phyloP scores from a whole-genome alignment of 345 rosid genomes.

The Eucalyptus erythrocorys region DNA sequence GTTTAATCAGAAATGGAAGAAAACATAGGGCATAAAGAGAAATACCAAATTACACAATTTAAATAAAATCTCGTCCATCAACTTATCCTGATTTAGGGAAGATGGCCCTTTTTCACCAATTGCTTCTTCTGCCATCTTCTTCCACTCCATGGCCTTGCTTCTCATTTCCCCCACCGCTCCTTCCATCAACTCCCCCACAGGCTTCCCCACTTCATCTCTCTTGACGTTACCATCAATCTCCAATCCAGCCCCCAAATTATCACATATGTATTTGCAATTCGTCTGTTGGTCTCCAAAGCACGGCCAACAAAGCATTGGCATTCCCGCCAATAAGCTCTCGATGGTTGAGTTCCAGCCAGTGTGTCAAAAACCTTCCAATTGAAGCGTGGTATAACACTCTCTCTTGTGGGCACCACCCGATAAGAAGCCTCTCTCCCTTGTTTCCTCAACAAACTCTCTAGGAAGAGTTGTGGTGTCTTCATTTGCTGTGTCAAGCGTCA shows the following conservation, averaged over 20 bases:
- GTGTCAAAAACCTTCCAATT: conserved; percentile 3
- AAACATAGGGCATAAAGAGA: not conserved
- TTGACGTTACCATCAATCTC: conserved; percentile 1
- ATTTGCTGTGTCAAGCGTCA: not conserved
- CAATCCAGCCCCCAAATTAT: conserved; percentile 18
- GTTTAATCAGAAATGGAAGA: not conserved
- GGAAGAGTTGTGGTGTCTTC: not conserved
- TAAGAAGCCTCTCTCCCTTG: not conserved
- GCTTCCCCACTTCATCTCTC: conserved; percentile 16
- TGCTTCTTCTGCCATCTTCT: conserved; percentile 9
- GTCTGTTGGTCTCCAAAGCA: conserved; percentile 5
- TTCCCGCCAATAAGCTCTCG: not conserved
- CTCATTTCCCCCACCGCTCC: conserved; percentile 14
- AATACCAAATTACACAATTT: not conserved
- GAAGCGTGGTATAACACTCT: not conserved
- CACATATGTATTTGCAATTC: conserved; percentile 9
- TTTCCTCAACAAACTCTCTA: not conserved
- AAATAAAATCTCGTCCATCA: not conserved
- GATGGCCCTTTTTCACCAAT: not conserved
- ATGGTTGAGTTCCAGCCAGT: conserved; percentile 13
- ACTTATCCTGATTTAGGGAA: not conserved
- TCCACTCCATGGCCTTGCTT: conserved; percentile 6
- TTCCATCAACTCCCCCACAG: conserved; percentile 19
- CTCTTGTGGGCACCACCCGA: conserved; percentile 5
- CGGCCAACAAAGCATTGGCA: conserved; percentile 11